Evolutionary conservation across 2,329 filamentous ascomycete species (phyloP).

Genomic region (Neophaeococcomyces mojaviensis): DNA sequence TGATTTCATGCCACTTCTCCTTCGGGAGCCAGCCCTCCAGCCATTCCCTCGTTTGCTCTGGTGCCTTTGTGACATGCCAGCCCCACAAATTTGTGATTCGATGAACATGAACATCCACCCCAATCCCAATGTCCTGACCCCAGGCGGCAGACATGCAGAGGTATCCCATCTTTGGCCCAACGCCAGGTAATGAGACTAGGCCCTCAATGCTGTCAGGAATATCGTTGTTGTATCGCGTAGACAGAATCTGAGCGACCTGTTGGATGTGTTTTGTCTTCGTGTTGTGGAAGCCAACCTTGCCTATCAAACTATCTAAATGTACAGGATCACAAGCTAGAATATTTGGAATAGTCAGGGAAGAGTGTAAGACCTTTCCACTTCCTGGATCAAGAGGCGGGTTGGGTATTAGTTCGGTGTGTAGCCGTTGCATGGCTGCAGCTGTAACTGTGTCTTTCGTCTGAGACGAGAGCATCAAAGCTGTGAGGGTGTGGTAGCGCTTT

Average conservation of each 20-base stretch:
- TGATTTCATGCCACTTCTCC: conserved; percentile 88
- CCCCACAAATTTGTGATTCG: conserved; percentile 91
- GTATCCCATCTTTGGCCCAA: conserved; percentile 93
- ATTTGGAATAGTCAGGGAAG: conserved; percentile 63
- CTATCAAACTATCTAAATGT: conserved; percentile 65
- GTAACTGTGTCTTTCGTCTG: conserved; percentile 93
- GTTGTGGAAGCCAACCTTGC: conserved; percentile 86
- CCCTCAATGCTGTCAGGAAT: conserved; percentile 73
- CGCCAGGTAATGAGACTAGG: conserved; percentile 70
- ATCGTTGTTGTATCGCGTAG: conserved; percentile 63
- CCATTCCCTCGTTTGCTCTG: conserved; percentile 70
- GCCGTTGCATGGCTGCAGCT: conserved; percentile 68
- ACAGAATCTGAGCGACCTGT: conserved; percentile 62
- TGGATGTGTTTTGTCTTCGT: conserved; percentile 86
- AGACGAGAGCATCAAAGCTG: conserved; percentile 81
- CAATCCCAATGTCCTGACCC: conserved; percentile 68
- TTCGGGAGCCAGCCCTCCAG: conserved; percentile 76
- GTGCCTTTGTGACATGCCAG: conserved; percentile 74
- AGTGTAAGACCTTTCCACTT: conserved; percentile 25
- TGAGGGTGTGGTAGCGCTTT: conserved; percentile 75
- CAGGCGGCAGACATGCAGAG: conserved; percentile 73
- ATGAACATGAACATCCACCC: conserved; percentile 91
- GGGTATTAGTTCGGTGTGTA: conserved; percentile 63
- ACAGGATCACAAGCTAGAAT: conserved; percentile 64
- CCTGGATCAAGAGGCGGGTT: conserved; percentile 27